These are phyloP conservation scores for Syzygium jambos DNA, from an alignment of 345 rosid genomes.

Conservation along the genomic window DNA sequence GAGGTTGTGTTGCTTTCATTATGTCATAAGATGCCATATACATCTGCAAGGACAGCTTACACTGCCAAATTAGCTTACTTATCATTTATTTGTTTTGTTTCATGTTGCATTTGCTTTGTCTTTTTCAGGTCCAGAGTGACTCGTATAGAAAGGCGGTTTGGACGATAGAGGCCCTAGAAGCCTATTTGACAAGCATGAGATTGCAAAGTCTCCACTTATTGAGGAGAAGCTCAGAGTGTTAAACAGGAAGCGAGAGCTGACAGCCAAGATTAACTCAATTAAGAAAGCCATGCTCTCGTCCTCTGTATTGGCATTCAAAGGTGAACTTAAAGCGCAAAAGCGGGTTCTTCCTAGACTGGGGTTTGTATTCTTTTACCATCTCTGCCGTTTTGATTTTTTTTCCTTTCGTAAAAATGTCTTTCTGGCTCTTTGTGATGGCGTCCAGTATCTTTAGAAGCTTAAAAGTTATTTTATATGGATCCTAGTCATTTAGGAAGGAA, in stretches of 20 bases:
- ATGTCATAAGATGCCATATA: not conserved
- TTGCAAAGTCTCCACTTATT: conserved; percentile 78
- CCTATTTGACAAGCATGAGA: conserved; percentile 77
- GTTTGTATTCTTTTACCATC: too few species aligned
- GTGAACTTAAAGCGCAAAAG: conserved; percentile 92
- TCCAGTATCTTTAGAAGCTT: not conserved
- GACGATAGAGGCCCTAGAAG: conserved; percentile 73
- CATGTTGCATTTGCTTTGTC: not conserved
- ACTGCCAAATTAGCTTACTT: not conserved
- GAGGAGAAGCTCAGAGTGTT: conserved; percentile 69
- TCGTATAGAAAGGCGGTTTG: conserved; percentile 70
- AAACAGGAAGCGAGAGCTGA: conserved; percentile 67
- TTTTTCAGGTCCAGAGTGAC: conserved; percentile 58
- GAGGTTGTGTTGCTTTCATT: not conserved
- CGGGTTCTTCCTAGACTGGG: conserved; percentile 69
- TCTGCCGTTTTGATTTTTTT: too few species aligned
- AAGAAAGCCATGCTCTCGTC: conserved; percentile 70
- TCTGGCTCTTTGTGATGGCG: not conserved
- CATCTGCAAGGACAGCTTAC: not conserved
- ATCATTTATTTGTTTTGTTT: not conserved
- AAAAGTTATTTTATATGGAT: not conserved
- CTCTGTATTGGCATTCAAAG: conserved; percentile 81
- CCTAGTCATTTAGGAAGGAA: not conserved
- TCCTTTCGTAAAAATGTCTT: not conserved
- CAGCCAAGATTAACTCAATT: conserved; percentile 65